Evolutionary conservation across 2,329 filamentous ascomycete genomes (phyloP).

Genomic region (Talaromyces sp.): DNA sequence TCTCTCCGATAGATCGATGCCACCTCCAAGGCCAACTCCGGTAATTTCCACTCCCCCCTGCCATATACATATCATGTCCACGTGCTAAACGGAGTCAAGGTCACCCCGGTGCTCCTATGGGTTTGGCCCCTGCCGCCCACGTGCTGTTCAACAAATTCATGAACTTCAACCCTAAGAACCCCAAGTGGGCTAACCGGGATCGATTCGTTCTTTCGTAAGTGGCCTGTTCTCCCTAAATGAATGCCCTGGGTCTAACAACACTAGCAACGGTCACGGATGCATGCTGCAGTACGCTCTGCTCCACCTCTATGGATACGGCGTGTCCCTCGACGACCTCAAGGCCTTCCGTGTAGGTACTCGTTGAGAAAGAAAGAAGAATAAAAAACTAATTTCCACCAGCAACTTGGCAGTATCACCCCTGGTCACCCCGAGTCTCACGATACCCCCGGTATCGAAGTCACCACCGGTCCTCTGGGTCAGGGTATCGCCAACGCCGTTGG

Average conservation of each 20-base stretch:
- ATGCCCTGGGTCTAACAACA: neutral
- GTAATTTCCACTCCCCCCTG: conserved; percentile 30
- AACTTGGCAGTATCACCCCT: conserved; percentile 76
- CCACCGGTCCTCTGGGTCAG: conserved; percentile 94
- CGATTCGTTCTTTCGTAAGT: conserved; percentile 98
- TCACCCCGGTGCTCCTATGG: conserved; percentile 98
- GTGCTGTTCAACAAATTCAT: conserved; percentile 99
- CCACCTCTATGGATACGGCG: conserved; percentile 86
- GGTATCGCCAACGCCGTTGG: conserved; percentile 96
- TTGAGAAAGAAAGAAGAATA: conserved; percentile 3
- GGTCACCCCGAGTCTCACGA: conserved; percentile 96
- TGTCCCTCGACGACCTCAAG: conserved; percentile 90
- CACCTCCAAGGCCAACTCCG: conserved; percentile 90
- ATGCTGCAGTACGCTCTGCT: conserved; percentile 99
- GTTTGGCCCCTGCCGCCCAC: conserved; percentile 90
- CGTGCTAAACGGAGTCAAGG: conserved; percentile 80
- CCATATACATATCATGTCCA: neutral
- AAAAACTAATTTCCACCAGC: conserved; percentile 33
- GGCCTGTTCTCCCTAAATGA: neutral
- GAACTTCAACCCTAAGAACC: conserved; percentile 99
- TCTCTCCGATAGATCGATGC: conserved; percentile 75
- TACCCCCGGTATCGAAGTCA: conserved; percentile 95
- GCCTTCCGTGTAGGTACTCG: conserved; percentile 73
- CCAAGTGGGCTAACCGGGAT: conserved; percentile 93
- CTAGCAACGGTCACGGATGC: conserved; percentile 94